These are phyloP conservation scores for Trichophaea hybrida DNA, from an alignment of 2,329 filamentous ascomycete genomes.

Conservation along the genomic window DNA sequence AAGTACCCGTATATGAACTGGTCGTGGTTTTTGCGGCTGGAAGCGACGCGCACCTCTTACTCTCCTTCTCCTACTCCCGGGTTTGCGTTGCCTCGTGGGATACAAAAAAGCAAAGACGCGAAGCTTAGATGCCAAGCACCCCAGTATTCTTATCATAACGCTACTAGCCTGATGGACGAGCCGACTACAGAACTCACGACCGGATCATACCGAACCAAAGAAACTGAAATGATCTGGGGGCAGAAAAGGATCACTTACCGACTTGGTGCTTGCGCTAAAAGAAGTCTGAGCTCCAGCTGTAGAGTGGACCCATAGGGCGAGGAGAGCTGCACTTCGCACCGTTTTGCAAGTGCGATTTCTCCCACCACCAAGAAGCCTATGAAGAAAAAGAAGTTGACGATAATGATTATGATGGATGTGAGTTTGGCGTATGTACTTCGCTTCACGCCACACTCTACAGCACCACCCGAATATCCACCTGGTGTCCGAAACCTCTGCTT, in stretches of 20 bases:
- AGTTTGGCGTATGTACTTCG: neutral
- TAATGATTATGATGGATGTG: neutral
- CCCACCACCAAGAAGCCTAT: neutral
- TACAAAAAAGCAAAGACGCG: no score
- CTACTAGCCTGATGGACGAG: no score
- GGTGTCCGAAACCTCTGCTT: neutral
- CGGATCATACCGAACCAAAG: no score
- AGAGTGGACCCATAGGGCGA: neutral
- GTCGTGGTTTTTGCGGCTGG: neutral
- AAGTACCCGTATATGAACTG: neutral
- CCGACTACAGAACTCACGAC: no score
- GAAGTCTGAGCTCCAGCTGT: no score
- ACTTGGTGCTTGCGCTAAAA: no score
- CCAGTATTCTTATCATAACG: no score
- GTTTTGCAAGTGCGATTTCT: neutral
- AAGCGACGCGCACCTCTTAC: neutral
- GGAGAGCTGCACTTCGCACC: neutral
- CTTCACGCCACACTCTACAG: neutral
- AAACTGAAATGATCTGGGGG: no score
- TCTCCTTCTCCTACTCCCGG: no score
- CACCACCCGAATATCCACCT: neutral
- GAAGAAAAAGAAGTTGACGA: neutral
- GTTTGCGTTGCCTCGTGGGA: no score
- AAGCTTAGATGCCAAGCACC: no score
- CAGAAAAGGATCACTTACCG: no score